Evolutionary conservation across 306 rosid species (phyloP).

Genomic region (Prinsepia uniflora): DNA sequence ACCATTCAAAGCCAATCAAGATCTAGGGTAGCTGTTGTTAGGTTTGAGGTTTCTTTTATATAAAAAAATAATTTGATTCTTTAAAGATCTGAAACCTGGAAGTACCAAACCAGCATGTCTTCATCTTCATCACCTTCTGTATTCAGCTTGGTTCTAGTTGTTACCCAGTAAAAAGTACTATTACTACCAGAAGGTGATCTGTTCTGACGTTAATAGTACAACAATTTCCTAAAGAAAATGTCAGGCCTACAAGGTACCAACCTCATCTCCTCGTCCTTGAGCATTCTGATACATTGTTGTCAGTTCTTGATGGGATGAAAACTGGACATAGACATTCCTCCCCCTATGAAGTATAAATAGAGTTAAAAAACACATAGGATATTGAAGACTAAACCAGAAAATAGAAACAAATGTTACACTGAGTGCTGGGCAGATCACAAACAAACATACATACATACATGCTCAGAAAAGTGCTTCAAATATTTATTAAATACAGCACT

Average conservation of each 20-base stretch:
- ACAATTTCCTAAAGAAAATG: not conserved
- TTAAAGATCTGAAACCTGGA: not conserved
- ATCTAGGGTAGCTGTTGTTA: not conserved
- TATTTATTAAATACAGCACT: not conserved
- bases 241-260: conserved; percentile 38
- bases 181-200: not conserved
- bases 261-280: conserved; percentile 99
- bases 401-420: conserved; percentile 1
- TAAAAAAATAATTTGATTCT: not conserved
- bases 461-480: not conserved
- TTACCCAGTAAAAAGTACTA: not conserved
- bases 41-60: not conserved
- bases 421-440: conserved; percentile 9
- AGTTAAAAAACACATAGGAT: conserved; percentile 10
- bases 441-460: not conserved
- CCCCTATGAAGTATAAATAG: conserved; percentile 55
- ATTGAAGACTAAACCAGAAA: conserved; percentile 9
- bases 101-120: not conserved
- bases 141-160: not conserved
- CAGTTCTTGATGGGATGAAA: conserved; percentile 93
- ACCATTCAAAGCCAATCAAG: not conserved
- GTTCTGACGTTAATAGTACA: conserved; percentile 14
- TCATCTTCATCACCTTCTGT: not conserved
- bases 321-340: conserved; percentile 97
- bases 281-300: conserved; percentile 85